Base-by-base conservation (phyloP, 106 monocot species). In the Allium cepa region DNA sequence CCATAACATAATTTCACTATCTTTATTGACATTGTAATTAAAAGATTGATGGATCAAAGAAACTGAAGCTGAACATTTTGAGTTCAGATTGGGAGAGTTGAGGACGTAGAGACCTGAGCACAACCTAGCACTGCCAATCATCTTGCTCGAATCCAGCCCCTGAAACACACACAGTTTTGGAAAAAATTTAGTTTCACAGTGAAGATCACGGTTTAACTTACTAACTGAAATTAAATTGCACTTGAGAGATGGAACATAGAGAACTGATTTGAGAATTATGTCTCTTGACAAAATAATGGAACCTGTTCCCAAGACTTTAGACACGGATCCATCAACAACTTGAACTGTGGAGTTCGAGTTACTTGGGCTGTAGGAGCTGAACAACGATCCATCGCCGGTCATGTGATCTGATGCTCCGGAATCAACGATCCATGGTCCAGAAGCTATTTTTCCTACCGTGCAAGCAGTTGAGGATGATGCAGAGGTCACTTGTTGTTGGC, bases 1-100 rank as follows among this genome's bases (percentile, higher is more conserved):
- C 57, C 69, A 69, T 17, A 28, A 57, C 57, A 56, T 65, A 65
- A 65, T 46, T 11, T 65, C 47, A 65, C 47, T 65, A 65, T 68
- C 68, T 49, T 68, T 53, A 56, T 68, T 68, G 50, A 14, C n/a
- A n/a, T n/a, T n/a, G n/a, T n/a, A 17, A 60, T 17, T 36, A 36
- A 60, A 60, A 26, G 12, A 64, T 64, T 46, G 13, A 48, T 46
- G 15, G 4, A 4, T 17, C 22, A 16, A 9, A 9, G 22, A 60
- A 17, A 22, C 17, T 60, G 4, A 49, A 49, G 8, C n/a, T 47
- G 9, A 49, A 65, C 46, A 50, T n/a, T 46, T 12, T 47, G 16
- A 49, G 46, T 68, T 7, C 16, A 45, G 52, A 11, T 8, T 68
- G 28, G 68, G 18, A 51, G 52, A 27, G 3, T 13, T 26, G 22